phyloP scores from a whole-genome alignment of 2,329 filamentous ascomycete genomes.

The Talaromyces piceae region DNA sequence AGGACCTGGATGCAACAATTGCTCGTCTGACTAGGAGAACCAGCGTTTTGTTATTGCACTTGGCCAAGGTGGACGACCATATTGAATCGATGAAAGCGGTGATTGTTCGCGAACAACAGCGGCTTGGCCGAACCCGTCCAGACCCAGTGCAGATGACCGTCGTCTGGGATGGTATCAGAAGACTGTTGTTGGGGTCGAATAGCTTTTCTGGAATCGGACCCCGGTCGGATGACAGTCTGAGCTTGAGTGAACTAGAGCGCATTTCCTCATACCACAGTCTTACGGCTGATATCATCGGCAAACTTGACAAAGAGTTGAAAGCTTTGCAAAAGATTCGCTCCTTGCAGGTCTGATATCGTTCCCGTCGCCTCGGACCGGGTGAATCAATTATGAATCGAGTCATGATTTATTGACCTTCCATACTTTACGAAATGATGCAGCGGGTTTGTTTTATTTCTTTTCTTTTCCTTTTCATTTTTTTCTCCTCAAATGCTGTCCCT shows the following conservation, averaged over 20 bases:
- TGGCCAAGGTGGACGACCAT: slow-evolving; percentile 11
- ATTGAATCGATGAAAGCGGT: slow-evolving; percentile 9
- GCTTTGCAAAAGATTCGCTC: slow-evolving; percentile 10
- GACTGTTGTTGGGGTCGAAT: not conserved
- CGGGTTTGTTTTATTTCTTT: not conserved
- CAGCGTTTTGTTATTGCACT: not conserved
- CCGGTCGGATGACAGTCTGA: not conserved
- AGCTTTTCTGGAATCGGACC: not conserved
- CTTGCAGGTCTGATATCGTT: slow-evolving; percentile 5
- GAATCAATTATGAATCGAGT: no score
- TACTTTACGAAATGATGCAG: not conserved
- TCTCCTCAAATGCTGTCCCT: no score
- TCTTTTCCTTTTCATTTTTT: no score
- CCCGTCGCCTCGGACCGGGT: no score
- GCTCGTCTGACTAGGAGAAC: slow-evolving; percentile 4
- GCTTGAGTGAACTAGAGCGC: slow-evolving; percentile 1
- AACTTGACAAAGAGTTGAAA: slow-evolving; percentile 9
- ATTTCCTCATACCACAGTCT: slow-evolving; percentile 5
- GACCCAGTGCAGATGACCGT: not conserved
- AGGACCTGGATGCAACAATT: slow-evolving; percentile 3
- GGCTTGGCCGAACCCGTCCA: not conserved
- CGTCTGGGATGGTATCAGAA: slow-evolving; percentile 1
- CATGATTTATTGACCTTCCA: not conserved
- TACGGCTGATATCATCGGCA: slow-evolving; percentile 4
- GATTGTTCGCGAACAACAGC: slow-evolving; percentile 5